Evolutionary conservation across 202 grass and related monocot genomes (phyloP), one percentile per base, ranked within the genome.

Genomic region (Carex arenaria): DNA sequence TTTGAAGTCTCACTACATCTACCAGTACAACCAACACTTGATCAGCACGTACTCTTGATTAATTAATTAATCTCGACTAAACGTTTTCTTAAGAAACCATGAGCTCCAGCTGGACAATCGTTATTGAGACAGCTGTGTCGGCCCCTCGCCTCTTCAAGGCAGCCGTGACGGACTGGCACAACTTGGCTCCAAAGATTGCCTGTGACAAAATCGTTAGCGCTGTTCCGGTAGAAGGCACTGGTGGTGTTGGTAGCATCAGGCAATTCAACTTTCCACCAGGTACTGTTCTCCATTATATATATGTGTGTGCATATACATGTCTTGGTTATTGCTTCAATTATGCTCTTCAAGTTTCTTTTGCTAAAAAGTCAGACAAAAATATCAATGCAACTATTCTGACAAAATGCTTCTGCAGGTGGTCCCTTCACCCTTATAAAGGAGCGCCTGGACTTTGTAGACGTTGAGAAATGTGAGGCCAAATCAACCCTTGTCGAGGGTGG

Each of bases 221-320:
- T 22, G 18, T 72, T 40, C 69, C 71, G 0, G 26, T 91, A 1
- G 77, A 91, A n/a, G 92, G 89, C 12, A 67, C 82, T 10, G 92
- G 85, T 34, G 10, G 8, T 23, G 51, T 84, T 4, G 89, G 89
- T 20, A 87, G 87, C 52, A 57, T 87, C 53, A 89, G 92, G 61
- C 89, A 94, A 83, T 89, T 94, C 73, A 94, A 94, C 85, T 94
- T 94, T 87, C 82, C 87, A 18, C 80, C 88, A 34, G 84, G 88
- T 42, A 42, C 30, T 3, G 4, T 36, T 36, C 34, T 36, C 34
- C 34, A 34, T 34, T 34, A 34, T 94, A 89, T 18, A 56, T 3
- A 26, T 26, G 26, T 26, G 26, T 7, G 7, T 42, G 4, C 1
- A 1, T 42, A 59, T 59, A n/a, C 26, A 26, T 26, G 26, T 26